phyloP scores from a whole-genome alignment of 495 filamentous ascomycete species.

The Trichoderma gamsii region DNA sequence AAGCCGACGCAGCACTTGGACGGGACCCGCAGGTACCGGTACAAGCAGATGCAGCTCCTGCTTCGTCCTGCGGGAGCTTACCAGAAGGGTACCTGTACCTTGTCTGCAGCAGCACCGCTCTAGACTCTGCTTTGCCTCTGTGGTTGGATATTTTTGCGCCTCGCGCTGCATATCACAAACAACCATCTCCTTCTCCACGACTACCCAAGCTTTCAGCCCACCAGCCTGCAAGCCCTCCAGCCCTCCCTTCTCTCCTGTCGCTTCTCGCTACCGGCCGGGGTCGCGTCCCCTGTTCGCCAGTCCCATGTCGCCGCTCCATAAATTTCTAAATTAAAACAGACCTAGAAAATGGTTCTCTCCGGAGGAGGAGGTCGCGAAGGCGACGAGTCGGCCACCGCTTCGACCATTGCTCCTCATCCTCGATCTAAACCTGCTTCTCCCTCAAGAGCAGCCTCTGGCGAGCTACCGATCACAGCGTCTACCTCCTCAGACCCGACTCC shows the following conservation, averaged over 20 bases:
- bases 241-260: conserved; percentile 11
- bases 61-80: neutral
- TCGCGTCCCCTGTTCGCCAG: neutral
- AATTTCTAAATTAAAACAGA: conserved; percentile 6
- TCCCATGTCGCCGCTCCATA: conserved; percentile 13
- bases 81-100: neutral
- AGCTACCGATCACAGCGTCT: neutral
- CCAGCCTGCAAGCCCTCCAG: neutral
- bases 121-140: neutral
- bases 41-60: neutral
- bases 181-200: neutral
- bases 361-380: neutral
- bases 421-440: conserved; percentile 9
- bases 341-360: conserved; percentile 7
- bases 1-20: neutral
- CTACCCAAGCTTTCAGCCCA: neutral
- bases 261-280: neutral
- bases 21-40: neutral
- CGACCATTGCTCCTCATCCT: conserved; percentile 1
- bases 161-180: conserved; percentile 3
- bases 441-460: neutral
- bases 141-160: neutral
- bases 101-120: neutral
- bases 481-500: neutral
- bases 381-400: neutral